These are phyloP conservation scores for Papilionanthe hybrid DNA, from an alignment of 116 monocot genomes.

Conservation along the genomic window DNA sequence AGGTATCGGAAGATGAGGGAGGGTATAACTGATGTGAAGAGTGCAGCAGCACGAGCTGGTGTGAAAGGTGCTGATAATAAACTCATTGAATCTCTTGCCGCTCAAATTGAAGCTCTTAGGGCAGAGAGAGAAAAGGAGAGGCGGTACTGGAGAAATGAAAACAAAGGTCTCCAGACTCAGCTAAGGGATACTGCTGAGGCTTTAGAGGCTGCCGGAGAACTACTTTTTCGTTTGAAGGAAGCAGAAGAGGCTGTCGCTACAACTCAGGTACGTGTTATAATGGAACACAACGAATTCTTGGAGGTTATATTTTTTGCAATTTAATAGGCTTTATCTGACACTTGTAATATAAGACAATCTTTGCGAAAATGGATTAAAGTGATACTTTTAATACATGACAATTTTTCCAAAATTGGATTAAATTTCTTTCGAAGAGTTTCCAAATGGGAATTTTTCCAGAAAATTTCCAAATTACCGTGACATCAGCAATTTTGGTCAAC, in stretches of 20 bases:
- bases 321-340: background rate
- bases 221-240: conserved; percentile 76
- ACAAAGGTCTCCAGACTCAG: conserved; percentile 63
- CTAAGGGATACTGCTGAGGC: conserved; percentile 86
- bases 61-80: conserved; percentile 56
- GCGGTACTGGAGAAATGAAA: conserved; percentile 69
- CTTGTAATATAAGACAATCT: no score
- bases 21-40: conserved; percentile 68
- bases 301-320: background rate
- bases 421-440: no score
- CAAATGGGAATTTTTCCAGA: no score
- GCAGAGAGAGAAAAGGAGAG: conserved; percentile 80
- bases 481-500: no score
- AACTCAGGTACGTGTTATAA: conserved; percentile 39
- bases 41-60: conserved; percentile 63
- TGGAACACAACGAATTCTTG: background rate
- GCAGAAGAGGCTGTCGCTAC: conserved; percentile 61
- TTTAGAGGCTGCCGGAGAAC: conserved; percentile 87
- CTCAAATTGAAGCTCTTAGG: conserved; percentile 62
- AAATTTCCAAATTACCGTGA: no score
- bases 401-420: no score
- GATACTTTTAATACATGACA: no score
- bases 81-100: conserved; percentile 67
- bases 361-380: no score
- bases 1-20: conserved; percentile 65